Base-by-base conservation (phyloP, 2,329 filamentous ascomycete species). In the Capronia coronata region DNA sequence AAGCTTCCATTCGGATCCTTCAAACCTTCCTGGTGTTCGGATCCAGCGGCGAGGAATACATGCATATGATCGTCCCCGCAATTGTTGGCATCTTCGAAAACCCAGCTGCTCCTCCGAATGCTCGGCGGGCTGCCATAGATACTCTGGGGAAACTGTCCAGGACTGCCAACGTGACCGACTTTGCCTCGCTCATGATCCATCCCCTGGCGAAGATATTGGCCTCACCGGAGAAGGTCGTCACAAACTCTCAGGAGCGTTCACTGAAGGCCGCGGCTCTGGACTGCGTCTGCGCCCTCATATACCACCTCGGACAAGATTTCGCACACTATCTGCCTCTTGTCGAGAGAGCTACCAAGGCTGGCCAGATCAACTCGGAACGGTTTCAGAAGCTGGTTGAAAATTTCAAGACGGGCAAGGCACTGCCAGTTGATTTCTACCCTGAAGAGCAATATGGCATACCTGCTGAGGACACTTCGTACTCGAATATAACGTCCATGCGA, bases 1-100 rank as follows among this genome's bases (percentile, higher is more conserved):
- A 80, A 11, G 85, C 89, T 2, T 94, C 90, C 0, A 89, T 96
- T 65, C 84, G 85, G 60, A 90, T 98, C 2, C 75, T 99, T 19
- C 93, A 97, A 64, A 90, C 91, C 0, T 95, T 99, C 67, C 72
- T 98, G 22, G 87, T 98, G 0, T 98, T 98, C 65, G 94, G 94
- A 1, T 84, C 90, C 0, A 97, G 90, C 63, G 87, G 86, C 9
- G 93, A 98, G 65, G 93, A 98, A 66, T 98, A 98, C 67, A 98
- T 98, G 93, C 93, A 98, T 65, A 76, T 98, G 45, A 97, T 99
- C 59, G 87, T 98, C 44, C 93, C 93, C 0, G 88, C 94, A 29
- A 89, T 98, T 62, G 90, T 98, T 7, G 83, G 86, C 38, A 86
- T 95, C 42, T 97, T 98, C 63, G 91, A 98, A 65, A 94, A 88